Percentiles rank a stretch among this genome's conserved stretches.
Conservation (phyloP, 768 basidiomycete species). For the Suillus americanus region DNA sequence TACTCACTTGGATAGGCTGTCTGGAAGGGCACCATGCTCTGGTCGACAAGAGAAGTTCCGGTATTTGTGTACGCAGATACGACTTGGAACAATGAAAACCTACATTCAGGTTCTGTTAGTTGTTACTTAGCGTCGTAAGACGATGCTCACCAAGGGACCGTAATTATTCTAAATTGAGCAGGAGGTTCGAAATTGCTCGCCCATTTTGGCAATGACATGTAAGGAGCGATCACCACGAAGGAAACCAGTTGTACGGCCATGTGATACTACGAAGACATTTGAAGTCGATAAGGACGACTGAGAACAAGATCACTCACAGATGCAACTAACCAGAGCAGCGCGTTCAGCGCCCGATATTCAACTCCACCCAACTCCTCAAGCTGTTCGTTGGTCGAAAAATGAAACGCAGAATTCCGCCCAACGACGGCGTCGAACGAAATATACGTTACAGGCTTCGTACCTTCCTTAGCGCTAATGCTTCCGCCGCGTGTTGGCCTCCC, state of each 20-base stretch:
- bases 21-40: conserved; percentile 92
- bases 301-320: conserved; percentile 47
- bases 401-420: conserved; percentile 79
- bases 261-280: conserved; percentile 63
- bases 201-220: conserved; percentile 67
- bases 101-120: conserved; percentile 25
- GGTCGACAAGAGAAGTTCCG: conserved; percentile 83
- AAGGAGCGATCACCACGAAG: conserved; percentile 79
- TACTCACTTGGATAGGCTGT: conserved; percentile 59
- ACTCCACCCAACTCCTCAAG: conserved; percentile 92
- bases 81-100: conserved; percentile 85
- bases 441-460: conserved; percentile 67
- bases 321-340: conserved; percentile 78
- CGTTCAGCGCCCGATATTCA: conserved; percentile 84
- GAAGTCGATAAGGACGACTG: neutral
- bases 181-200: conserved; percentile 58
- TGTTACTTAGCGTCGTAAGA: neutral
- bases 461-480: conserved; percentile 29
- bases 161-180: conserved; percentile 51
- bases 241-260: conserved; percentile 64
- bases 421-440: conserved; percentile 84
- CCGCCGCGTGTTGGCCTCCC: conserved; percentile 4
- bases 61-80: conserved; percentile 89
- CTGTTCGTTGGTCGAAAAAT: conserved; percentile 72
- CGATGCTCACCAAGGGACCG: conserved; percentile 60